These are phyloP conservation scores for Psilocybe sp. DNA, from an alignment of 768 basidiomycete genomes.

Conservation along the genomic window DNA sequence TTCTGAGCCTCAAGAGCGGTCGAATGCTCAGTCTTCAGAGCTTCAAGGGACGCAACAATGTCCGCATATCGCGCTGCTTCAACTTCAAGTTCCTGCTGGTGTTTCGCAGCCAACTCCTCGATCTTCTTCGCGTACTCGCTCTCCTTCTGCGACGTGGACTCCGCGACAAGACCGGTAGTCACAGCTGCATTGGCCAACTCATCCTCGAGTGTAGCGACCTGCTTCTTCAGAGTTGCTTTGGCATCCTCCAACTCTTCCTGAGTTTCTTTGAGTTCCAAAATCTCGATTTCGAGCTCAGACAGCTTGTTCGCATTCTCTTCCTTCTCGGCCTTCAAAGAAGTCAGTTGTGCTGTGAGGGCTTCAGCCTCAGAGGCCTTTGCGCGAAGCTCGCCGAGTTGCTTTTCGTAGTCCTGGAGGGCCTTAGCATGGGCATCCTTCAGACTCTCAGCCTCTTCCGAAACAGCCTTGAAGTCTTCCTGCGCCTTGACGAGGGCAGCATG, in stretches of 20 bases:
- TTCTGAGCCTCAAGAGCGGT: slow-evolving; percentile 45
- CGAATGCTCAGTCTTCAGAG: slow-evolving; percentile 45
- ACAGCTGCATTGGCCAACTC: slow-evolving; percentile 48
- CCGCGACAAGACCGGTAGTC: slow-evolving; percentile 44
- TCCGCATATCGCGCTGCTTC: slow-evolving; percentile 42
- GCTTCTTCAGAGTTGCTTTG: slow-evolving; percentile 40
- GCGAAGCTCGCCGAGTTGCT: slow-evolving; percentile 46
- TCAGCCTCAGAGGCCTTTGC: slow-evolving; percentile 39
- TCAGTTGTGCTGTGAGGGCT: slow-evolving; percentile 46
- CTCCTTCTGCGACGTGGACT: slow-evolving; percentile 47
- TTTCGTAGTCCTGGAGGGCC: slow-evolving; percentile 45
- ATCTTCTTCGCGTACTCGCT: slow-evolving; percentile 37
- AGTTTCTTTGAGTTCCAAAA: slow-evolving; percentile 72
- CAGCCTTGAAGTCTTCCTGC: slow-evolving; percentile 56
- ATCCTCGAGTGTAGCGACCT: slow-evolving; percentile 49
- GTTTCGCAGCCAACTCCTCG: slow-evolving; percentile 38
- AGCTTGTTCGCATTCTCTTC: slow-evolving; percentile 70
- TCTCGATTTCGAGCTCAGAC: slow-evolving; percentile 80
- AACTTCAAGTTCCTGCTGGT: slow-evolving; percentile 44
- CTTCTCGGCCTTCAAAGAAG: slow-evolving; percentile 56
- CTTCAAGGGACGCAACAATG: slow-evolving; percentile 40
- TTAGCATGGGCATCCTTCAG: slow-evolving; percentile 49
- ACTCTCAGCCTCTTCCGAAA: slow-evolving; percentile 48
- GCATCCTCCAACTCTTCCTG: slow-evolving; percentile 65
- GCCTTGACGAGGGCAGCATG: slow-evolving; percentile 64